Conservation (phyloP, 2,329 filamentous ascomycete species). For the Trichoderma sp. region DNA sequence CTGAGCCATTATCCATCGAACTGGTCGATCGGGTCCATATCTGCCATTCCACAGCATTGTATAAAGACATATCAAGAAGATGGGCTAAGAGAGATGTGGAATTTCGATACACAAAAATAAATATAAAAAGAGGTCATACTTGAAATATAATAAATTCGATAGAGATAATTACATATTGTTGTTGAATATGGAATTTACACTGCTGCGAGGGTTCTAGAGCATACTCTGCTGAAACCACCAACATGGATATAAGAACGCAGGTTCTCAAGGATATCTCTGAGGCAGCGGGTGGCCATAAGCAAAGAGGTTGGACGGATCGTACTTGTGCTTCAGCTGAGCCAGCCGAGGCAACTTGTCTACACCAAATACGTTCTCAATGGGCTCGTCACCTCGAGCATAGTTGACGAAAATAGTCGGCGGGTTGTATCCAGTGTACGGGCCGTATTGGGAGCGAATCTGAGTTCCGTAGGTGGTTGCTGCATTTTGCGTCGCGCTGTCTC, state of each 20-base stretch:
- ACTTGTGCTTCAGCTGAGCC: neutral
- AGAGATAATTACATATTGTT: neutral
- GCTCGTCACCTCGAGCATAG: constrained; percentile 12
- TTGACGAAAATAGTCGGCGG: constrained; percentile 13
- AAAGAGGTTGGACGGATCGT: neutral
- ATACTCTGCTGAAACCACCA: neutral
- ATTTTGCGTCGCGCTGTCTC: neutral
- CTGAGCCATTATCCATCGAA: neutral
- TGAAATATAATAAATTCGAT: neutral
- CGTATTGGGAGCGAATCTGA: constrained; percentile 1
- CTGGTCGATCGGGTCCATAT: neutral
- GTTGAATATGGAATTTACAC: neutral
- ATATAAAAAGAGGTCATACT: neutral
- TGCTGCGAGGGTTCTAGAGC: neutral
- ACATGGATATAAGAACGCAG: neutral
- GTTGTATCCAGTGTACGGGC: neutral
- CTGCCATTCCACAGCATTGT: neutral
- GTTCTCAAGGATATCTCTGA: neutral
- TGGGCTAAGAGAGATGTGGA: neutral
- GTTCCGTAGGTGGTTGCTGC: constrained; percentile 4
- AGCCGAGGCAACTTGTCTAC: neutral
- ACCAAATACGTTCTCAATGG: constrained; percentile 16
- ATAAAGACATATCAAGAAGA: no score
- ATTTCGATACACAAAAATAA: neutral
- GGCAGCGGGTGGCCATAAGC: neutral